A percentile compares a stretch with the other conserved stretches of the same genome.
These are phyloP conservation scores for Choiromyces venosus DNA, from an alignment of 495 filamentous ascomycete species.

Conservation along the genomic window DNA sequence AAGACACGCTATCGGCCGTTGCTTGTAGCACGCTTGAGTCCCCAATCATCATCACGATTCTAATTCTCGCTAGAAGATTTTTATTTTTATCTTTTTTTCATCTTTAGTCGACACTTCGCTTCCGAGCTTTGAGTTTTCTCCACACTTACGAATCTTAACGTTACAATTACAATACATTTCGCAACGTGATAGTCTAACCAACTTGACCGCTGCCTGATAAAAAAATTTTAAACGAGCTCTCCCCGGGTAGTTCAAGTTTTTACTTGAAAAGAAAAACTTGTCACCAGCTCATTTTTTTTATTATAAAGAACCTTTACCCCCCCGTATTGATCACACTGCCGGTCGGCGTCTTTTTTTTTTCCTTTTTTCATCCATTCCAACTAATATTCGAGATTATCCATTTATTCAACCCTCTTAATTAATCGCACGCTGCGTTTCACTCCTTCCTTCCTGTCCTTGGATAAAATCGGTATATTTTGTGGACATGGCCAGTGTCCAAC, in stretches of 20 bases:
- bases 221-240: neutral
- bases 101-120: conserved; percentile 17
- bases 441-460: neutral
- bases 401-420: neutral
- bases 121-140: neutral
- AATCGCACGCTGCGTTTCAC: neutral
- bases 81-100: conserved; percentile 26
- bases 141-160: neutral
- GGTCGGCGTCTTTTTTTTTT: neutral
- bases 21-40: conserved; percentile 37
- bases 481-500: conserved; percentile 34
- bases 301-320: neutral
- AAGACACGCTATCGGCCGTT: conserved; percentile 37
- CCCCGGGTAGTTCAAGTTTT: neutral
- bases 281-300: neutral
- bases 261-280: neutral
- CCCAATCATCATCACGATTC: conserved; percentile 25
- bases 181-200: neutral
- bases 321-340: neutral
- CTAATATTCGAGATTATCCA: neutral
- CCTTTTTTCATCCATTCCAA: neutral
- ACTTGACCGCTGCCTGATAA: neutral
- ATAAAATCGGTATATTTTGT: neutral
- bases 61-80: conserved; percentile 1
- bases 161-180: conserved; percentile 1